phyloP scores from a whole-genome alignment of 1,284 basidiomycete species.

The Peniophora sp. region DNA sequence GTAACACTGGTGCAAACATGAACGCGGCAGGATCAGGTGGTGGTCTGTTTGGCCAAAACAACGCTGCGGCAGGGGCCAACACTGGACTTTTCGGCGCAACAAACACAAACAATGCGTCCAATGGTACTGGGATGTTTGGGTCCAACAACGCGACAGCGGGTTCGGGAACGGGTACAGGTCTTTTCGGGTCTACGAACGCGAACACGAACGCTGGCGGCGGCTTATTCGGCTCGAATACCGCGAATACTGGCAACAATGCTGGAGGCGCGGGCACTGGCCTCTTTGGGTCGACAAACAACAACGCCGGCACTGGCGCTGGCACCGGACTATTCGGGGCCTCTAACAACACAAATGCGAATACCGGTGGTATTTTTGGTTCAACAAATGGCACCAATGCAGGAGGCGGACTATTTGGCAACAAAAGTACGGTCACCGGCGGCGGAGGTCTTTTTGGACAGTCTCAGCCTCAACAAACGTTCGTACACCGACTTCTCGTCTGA shows the following conservation, averaged over 20 bases:
- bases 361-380: neutral
- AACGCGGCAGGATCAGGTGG: slow-evolving; percentile 12
- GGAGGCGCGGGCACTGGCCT: slow-evolving; percentile 2
- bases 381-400: too few species aligned
- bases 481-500: slow-evolving; percentile 4
- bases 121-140: too few species aligned
- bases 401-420: slow-evolving; percentile 6
- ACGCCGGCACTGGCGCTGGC: neutral
- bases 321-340: neutral
- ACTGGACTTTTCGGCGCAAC: slow-evolving; percentile 9
- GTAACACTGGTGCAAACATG: neutral
- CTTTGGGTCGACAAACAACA: slow-evolving; percentile 6
- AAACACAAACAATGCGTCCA: neutral
- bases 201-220: slow-evolving; percentile 3
- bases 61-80: neutral
- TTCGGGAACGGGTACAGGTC: neutral
- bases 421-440: neutral
- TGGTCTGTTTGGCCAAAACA: slow-evolving; percentile 12
- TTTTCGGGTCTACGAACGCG: neutral
- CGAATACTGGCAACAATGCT: slow-evolving; percentile 6
- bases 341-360: slow-evolving; percentile 6
- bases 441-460: slow-evolving; percentile 7
- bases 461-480: slow-evolving; percentile 5
- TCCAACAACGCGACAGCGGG: slow-evolving; percentile 8
- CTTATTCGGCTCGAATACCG: slow-evolving; percentile 11